Evolutionary conservation across 2,329 filamentous ascomycete species (phyloP), one percentile per base, ranked within the genome.

Genomic region (Apiospora hydei): DNA sequence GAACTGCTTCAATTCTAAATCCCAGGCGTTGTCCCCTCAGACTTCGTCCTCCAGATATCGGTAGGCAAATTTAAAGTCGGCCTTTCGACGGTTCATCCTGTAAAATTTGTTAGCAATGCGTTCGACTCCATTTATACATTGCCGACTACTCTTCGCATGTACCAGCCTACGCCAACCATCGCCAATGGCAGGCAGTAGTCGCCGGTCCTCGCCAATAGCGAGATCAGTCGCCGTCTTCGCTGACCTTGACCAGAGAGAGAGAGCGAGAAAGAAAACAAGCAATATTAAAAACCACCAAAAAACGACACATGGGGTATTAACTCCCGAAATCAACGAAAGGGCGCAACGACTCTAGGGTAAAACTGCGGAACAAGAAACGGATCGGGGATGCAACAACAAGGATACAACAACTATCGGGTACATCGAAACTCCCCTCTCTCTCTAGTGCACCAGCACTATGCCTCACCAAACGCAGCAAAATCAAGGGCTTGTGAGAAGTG

Each of bases 51-150:
- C 96, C 77, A 98, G 89, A 84, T 96, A 98, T 84, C 97, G 97
- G 87, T 98, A 98, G 73, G 94, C 93, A 84, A 98, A 98, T 85
- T 97, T 97, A 87, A 98, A 98, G 82, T 98, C 96, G 71, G 94
- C 95, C 87, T 98, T 98, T 81, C 96, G 88, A 76, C 96, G 93
- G 83, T 98, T 98, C 96, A 98, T 98, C 96, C 96, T 98, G 80
- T 51, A 73, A 41, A 18, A 3, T 26, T 61, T 51, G 21, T 44
- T 72, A 73, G 76, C 81, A 76, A 82, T 79, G 6, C 13, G 41
- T 30, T 68, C 41, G 26, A 26, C 2, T n/a, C 34, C 11, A 13
- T n/a, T 41, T 8, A 41, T 1, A 18, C n/a, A 41, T 41, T 34
- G 16, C 21, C 30, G 14, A 46, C 6, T 67, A 10, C 43, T 10